These are phyloP conservation scores for Collybiopsis confluens DNA, from an alignment of 768 basidiomycete species.

Conservation along the genomic window DNA sequence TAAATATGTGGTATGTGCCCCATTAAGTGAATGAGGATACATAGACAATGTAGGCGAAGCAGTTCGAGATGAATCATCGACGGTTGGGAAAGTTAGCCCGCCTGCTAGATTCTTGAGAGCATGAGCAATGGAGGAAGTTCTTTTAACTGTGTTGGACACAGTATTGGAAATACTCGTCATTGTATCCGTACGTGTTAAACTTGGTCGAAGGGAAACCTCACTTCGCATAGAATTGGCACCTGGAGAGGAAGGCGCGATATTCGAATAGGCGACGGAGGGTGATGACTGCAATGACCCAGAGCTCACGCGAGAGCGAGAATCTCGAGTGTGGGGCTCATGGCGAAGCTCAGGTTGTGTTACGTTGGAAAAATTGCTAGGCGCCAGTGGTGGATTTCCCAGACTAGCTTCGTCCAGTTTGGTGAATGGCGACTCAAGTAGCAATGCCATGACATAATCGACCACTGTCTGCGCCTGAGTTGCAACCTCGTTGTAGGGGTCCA, in stretches of 20 bases:
- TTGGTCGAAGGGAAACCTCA: conserved; percentile 35
- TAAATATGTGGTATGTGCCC: conserved; percentile 15
- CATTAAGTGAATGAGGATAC: background rate
- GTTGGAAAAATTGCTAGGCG: conserved; percentile 32
- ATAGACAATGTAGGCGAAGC: conserved; percentile 23
- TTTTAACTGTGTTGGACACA: conserved; percentile 63
- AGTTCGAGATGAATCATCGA: conserved; percentile 43
- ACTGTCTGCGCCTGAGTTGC: conserved; percentile 87
- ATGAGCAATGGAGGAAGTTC: conserved; percentile 79
- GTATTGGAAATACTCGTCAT: conserved; percentile 58
- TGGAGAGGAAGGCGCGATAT: conserved; percentile 37
- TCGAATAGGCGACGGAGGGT: conserved; percentile 24
- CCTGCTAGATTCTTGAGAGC: conserved; percentile 68
- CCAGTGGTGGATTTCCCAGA: conserved; percentile 46
- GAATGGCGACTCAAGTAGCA: conserved; percentile 87
- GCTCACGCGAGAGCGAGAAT: conserved; percentile 33
- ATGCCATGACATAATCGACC: conserved; percentile 87
- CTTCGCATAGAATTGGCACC: conserved; percentile 5
- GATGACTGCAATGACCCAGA: conserved; percentile 52
- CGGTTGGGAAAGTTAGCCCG: conserved; percentile 64
- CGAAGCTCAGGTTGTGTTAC: conserved; percentile 16
- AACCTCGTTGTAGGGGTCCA: conserved; percentile 91
- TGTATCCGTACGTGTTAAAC: conserved; percentile 55
- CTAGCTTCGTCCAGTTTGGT: conserved; percentile 66
- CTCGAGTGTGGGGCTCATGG: background rate